Evolutionary conservation across 1,284 basidiomycete genomes (phyloP).

Genomic region (Tylopilus sp.): DNA sequence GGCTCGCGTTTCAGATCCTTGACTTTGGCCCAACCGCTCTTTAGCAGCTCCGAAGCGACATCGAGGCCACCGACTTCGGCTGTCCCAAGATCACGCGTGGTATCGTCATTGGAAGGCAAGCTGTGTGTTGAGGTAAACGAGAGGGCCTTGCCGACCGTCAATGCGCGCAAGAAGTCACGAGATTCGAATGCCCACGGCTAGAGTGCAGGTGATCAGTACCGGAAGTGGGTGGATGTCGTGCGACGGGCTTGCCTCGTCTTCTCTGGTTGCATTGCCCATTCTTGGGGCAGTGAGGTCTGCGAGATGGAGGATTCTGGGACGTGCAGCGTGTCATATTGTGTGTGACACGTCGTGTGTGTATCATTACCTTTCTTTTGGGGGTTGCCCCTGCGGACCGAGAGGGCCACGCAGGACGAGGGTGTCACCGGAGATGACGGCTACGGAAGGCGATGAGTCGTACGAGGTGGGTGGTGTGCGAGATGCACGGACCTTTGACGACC

Average conservation of each 20-base stretch:
- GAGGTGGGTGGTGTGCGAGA: not conserved
- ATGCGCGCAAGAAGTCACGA: slow-evolving; percentile 84
- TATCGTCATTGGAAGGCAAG: slow-evolving; percentile 64
- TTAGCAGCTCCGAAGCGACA: slow-evolving; percentile 75
- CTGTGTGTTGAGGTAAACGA: slow-evolving; percentile 75
- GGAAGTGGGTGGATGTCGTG: not conserved
- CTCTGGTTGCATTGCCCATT: slow-evolving; percentile 73
- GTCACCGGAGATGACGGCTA: slow-evolving; percentile 87
- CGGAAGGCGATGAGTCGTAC: slow-evolving; percentile 14
- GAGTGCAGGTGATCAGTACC: not conserved
- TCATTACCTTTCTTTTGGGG: slow-evolving; percentile 79
- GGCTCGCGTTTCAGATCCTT: slow-evolving; percentile 81
- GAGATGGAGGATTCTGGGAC: slow-evolving; percentile 75
- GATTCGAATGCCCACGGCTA: slow-evolving; percentile 91
- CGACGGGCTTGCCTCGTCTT: slow-evolving; percentile 70
- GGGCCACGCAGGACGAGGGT: slow-evolving; percentile 79
- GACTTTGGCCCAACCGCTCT: slow-evolving; percentile 87
- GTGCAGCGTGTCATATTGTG: slow-evolving; percentile 15
- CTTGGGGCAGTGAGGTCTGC: slow-evolving; percentile 81
- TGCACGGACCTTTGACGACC: slow-evolving; percentile 66
- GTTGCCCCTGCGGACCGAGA: slow-evolving; percentile 75
- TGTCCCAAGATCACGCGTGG: slow-evolving; percentile 71
- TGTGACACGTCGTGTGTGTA: not conserved
- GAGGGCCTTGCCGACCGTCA: slow-evolving; percentile 88
- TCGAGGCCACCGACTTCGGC: slow-evolving; percentile 71